Base-by-base conservation (phyloP, 176 grass and related monocot genomes). In the Aegilops sharonensis region DNA sequence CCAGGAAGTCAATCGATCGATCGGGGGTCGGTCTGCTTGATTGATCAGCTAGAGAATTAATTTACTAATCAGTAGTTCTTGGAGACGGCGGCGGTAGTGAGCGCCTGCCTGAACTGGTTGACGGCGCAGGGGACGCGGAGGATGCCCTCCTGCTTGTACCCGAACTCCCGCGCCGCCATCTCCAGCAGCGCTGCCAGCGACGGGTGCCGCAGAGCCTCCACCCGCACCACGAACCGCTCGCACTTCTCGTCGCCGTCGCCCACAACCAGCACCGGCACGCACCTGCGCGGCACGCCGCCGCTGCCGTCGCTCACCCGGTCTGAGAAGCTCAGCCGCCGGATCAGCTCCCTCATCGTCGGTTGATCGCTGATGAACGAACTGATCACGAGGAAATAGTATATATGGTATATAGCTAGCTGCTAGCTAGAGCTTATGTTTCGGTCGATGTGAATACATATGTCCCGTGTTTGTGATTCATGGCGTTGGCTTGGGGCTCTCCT, bases 261-360 rank as follows among this genome's bases (percentile, higher is more conserved):
- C 37, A 91, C 85, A 52, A 92, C 92, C 9, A 94, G 63, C 52
- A 97, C 77, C 61, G 95, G 95, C 63, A 97, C 90, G 72, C 91
- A 92, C 29, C 95, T 90, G 69, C 80, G 80, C 1, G 88, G 93
- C 68, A 89, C 89, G 43, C 56, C 72, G 17, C 18, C 50, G 78
- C 59, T 4, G 68, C 70, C 64, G 52, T 78, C 88, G 64, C 81
- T 47, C 15, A 59, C 79, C 75, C 68, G 57, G 35, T 92, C 83
- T 1, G 79, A 83, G 85, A 84, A 91, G 75, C 89, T 87, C 75
- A 91, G 76, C 68, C 89, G 81, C 68, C 89, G 67, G 8, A 91
- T 80, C 81, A 91, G 75, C 85, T 87, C 76, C 81, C 77, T 81
- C 89, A 75, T 91, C 32, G 40, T 10, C 29, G 54, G 3, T n/a